Evolutionary conservation across 73 alveolate genomes (phyloP), one percentile per base, ranked within the genome.

Genomic region (Effrenium voratum): DNA sequence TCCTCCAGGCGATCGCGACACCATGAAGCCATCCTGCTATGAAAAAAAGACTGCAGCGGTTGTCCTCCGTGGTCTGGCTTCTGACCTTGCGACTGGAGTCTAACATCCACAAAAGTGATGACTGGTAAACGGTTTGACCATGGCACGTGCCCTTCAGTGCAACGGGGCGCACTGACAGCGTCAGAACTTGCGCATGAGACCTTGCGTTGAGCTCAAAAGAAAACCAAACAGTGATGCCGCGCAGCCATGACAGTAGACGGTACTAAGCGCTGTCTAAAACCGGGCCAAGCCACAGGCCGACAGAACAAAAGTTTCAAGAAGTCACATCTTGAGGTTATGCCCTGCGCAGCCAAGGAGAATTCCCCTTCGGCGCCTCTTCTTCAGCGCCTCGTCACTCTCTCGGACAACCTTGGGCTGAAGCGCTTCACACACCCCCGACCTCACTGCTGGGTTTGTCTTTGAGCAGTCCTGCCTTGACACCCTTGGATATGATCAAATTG

Each of bases 301-400:
- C n/a, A n/a, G n/a, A n/a, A n/a, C n/a, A n/a, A n/a, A n/a, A n/a
- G n/a, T n/a, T n/a, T n/a, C n/a, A n/a, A n/a, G n/a, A n/a, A n/a
- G n/a, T n/a, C n/a, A n/a, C n/a, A n/a, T n/a, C n/a, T n/a, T n/a
- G n/a, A n/a, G n/a, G n/a, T n/a, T n/a, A n/a, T n/a, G n/a, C n/a
- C n/a, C n/a, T n/a, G n/a, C n/a, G n/a, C n/a, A n/a, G n/a, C n/a
- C n/a, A n/a, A n/a, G n/a, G n/a, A n/a, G n/a, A n/a, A n/a, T n/a
- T n/a, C n/a, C 79, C 43, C 63, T 66, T 66, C 28, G n/a, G 13
- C n/a, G 44, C 95, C 95, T 88, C 95, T 88, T 88, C 43, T 88
- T 44, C 84, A 88, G 43, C 26, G 95, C 95, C n/a, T 88, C 95
- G 15, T 88, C 95, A 28, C 85, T 88, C 47, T 88, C 95, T 12